Evolutionary conservation across 108 stramenopile genomes (phyloP).

Genomic region (Discostella pseudostelligera): DNA sequence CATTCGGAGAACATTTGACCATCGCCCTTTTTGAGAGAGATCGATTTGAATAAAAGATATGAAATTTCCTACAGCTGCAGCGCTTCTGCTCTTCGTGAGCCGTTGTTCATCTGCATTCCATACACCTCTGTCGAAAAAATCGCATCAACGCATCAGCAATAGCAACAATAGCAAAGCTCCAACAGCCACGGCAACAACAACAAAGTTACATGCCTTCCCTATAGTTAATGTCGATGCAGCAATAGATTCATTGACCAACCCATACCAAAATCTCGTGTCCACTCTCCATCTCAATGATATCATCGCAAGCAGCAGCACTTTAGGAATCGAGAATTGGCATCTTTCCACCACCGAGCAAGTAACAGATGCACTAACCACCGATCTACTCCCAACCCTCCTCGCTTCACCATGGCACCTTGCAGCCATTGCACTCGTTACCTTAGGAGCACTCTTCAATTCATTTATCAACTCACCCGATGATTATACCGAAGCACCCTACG

Average conservation of each 20-base stretch:
- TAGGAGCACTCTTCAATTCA: constrained; percentile 15
- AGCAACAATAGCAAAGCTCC: neutral
- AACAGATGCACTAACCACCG: neutral
- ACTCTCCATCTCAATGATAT: neutral
- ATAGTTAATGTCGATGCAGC: neutral
- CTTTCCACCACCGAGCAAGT: neutral
- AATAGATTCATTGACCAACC: neutral
- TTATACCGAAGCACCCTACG: constrained; percentile 57
- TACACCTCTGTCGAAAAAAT: neutral
- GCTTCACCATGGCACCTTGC: constrained; percentile 43
- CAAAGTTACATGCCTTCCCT: neutral
- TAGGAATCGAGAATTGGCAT: neutral
- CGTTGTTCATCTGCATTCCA: neutral
- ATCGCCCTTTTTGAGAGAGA: too few species aligned
- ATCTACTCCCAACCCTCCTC: constrained; percentile 4
- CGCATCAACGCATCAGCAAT: too few species aligned
- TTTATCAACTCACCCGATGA: constrained; percentile 49
- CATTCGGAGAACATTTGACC: too few species aligned
- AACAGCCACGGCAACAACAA: neutral
- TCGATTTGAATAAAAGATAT: neutral
- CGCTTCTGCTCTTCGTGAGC: neutral
- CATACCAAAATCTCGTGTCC: neutral
- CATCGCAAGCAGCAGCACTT: too few species aligned
- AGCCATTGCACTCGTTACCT: constrained; percentile 32
- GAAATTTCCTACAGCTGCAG: neutral